Evolutionary conservation across 192 early-diverging fungal genomes (phyloP), one percentile per base, ranked within the genome.

Genomic region (Spinellus fusiger): DNA sequence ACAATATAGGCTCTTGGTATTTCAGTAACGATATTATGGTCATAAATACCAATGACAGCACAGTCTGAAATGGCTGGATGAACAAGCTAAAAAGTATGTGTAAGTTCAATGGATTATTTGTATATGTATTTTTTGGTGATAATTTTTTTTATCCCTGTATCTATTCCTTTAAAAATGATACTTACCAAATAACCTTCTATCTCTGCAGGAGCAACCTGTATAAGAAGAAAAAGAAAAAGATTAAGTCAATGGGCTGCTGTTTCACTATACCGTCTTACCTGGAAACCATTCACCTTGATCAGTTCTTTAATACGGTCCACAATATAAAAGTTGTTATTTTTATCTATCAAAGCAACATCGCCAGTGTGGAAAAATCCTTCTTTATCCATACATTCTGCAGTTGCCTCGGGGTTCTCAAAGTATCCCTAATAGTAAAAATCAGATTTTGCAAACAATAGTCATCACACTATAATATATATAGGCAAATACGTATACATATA

Each of bases 1-100:
- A 93, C 89, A 51, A 94, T 78, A 62, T 82, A 93, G 0, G 89
- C 95, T 47, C 80, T 58, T 8, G 95, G 93, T 1, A 94, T 69
- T 72, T 95, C 93, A 0, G 86, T 90, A 0, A 76, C 79, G 65
- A 85, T 82, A 54, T 71, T 65, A 26, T 76, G 70, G 56, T 87
- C 84, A 54, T 84, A 83, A 3, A 86, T 65, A 2, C 84, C 76
- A 77, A 92, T 86, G 8, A 92, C 88, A 0, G 83, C 84, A n/a
- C 79, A 78, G 47, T 92, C 89, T 20, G 77, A 69, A 32, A 98
- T 74, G 5, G 60, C 8, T 2, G 40, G 40, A 12, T 12, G 18
- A 1, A 18, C 18, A 44, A 44, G 40, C 40, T 44, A 44, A 1
- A 3, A 44, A 40, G 25, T 5, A 33, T 29, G 33, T 33, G 16